These are phyloP conservation scores for Clarireedia monteithiana DNA, from an alignment of 2,329 filamentous ascomycete genomes.

Conservation along the genomic window DNA sequence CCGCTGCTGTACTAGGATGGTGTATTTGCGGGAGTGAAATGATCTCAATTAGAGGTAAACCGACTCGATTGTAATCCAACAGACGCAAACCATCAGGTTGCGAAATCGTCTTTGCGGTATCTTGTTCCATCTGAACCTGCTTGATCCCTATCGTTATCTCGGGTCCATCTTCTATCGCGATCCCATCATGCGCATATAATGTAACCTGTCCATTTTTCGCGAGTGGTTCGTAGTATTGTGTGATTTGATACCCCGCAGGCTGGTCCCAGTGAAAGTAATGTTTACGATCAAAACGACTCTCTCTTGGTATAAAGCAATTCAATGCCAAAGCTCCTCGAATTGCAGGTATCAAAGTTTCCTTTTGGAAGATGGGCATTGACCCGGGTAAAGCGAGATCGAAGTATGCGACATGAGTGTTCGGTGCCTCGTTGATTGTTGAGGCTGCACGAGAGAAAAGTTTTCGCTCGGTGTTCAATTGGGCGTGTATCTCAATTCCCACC, in stretches of 20 bases:
- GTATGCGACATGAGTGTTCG: constrained; percentile 80
- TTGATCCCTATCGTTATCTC: constrained; percentile 73
- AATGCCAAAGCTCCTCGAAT: constrained; percentile 80
- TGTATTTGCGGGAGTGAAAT: constrained; percentile 89
- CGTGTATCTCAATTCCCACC: constrained; percentile 94
- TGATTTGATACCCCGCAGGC: constrained; percentile 93
- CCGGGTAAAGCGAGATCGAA: constrained; percentile 90
- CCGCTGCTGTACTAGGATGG: constrained; percentile 77
- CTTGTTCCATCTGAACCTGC: constrained; percentile 95
- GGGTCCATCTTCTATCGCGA: constrained; percentile 64
- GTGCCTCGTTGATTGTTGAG: constrained; percentile 56
- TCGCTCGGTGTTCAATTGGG: constrained; percentile 78
- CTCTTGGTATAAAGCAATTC: constrained; percentile 66
- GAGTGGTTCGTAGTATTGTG: constrained; percentile 79
- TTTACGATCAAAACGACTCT: constrained; percentile 87
- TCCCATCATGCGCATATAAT: constrained; percentile 68
- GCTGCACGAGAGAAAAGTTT: constrained; percentile 81
- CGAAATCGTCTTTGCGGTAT: constrained; percentile 88
- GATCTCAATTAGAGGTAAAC: constrained; percentile 86
- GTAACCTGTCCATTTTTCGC: constrained; percentile 64
- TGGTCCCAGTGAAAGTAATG: constrained; percentile 99
- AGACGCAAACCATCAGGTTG: constrained; percentile 67
- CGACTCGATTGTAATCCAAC: constrained; percentile 90
- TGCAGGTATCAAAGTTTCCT: constrained; percentile 77
- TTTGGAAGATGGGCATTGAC: constrained; percentile 79